Evolutionary conservation across 176 grass and related monocot genomes (phyloP), one percentile per base, ranked within the genome.

Genomic region (Phoenix roebelenii): DNA sequence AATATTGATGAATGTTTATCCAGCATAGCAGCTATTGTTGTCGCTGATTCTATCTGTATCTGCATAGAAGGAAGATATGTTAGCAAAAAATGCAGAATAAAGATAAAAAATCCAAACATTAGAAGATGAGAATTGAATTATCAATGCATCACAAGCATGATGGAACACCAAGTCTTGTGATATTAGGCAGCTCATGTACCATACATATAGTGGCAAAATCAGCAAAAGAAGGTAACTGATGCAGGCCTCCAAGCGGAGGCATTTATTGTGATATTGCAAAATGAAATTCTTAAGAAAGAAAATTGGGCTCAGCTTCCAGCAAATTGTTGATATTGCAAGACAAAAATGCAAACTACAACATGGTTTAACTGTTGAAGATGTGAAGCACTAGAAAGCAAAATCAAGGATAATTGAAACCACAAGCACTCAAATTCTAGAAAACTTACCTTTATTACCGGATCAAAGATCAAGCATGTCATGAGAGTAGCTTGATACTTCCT

Each of bases 401-500:
- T 52, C 62, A 78, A 1, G 23, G 64, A 50, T 68, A 16, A 54
- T 17, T 19, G 5, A 53, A 54, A 3, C 35, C 35, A 63, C 58
- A 54, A 61, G 54, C 35, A 19, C 19, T 29, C 53, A 66, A 55
- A 22, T 60, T 25, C 3, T 5, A 56, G 53, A 24, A 63, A 49
- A 44, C 58, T 52, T 87, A 96, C 86, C 91, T 87, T 96, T 18
- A 69, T 65, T 69, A 90, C 66, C 71, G 91, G 83, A 84, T 90
- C 91, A 76, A 96, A 96, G 51, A 96, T 83, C 71, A 96, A 67
- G 67, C 77, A 96, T 74, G 86, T 90, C 86, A 96, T 90, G 49
- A 96, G 80, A 79, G 83, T 96, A 30, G 86, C 80, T 74, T 86
- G 83, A 77, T 87, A 81, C 74, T 90, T 96, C 67, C 91, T 96